Evolutionary conservation across 1,139 yeast genomes (phyloP), one percentile per base, ranked within the genome.

Genomic region (Zygosaccharomyces sapae): DNA sequence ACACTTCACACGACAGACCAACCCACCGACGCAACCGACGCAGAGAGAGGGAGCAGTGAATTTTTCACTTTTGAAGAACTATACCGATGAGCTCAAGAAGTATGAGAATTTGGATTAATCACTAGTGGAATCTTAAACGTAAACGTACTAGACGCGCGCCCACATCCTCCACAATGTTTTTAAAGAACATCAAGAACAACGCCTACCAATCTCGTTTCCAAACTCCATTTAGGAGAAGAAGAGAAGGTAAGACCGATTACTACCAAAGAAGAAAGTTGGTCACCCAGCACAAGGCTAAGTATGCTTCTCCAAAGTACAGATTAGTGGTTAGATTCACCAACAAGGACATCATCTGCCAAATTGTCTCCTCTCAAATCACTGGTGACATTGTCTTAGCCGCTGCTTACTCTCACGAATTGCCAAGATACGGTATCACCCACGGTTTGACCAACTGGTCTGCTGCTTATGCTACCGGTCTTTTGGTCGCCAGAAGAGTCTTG

Each of bases 381-480:
- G 98, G 98, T 77, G 99, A 92, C 74, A 67, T 86, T 70, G 97
- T 92, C 56, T 80, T 92, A 71, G 80, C 96, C 65, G 94, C 97
- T 73, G 99, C 99, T 71, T 94, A 92, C 83, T 81, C 98, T 61
- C 98, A 92, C 71, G 99, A 92, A 80, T 84, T 92, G 70, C 97
- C 98, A 80, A 82, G 79, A 71, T 92, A 87, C 83, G 99, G 99
- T 71, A 88, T 92, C 72, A 81, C 80, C 72, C 96, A 88, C 77
- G 99, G 99, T 86, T 85, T 92, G 75, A 92, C 98, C 74, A 94
- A 94, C 95, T 92, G 99, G 99, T 78, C 98, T 56, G 97, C 98
- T 73, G 97, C 96, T 73, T 92, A 92, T 81, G 97, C 98, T 68
- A 88, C 89, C 68, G 99, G 99, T 83, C 81, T 92, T 67, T 82